A percentile compares a stretch with the other conserved stretches of the same genome.
These are phyloP conservation scores for Coleophoma cylindrospora DNA, from an alignment of 2,329 filamentous ascomycete species.

Conservation along the genomic window DNA sequence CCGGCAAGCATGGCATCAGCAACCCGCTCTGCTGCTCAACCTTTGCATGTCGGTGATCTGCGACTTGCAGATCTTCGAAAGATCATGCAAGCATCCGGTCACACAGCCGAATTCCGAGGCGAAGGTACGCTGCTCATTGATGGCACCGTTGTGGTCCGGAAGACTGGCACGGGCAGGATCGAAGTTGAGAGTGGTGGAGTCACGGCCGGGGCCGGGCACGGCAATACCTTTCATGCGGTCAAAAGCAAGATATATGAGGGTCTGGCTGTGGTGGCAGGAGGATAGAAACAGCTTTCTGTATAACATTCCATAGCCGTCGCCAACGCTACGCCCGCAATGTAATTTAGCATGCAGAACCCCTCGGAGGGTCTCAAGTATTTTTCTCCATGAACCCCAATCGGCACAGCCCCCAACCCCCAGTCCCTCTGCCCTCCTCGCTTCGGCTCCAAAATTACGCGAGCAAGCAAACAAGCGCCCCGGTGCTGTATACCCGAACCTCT, in stretches of 20 bases:
- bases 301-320: too few relatives aligned
- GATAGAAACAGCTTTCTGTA: neutral
- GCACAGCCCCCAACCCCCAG: too few relatives aligned
- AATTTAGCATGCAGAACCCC: too few relatives aligned
- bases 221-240: constrained; percentile 78
- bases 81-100: constrained; percentile 75
- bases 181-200: constrained; percentile 77
- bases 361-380: too few relatives aligned
- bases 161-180: constrained; percentile 80
- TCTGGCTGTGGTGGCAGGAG: constrained; percentile 76
- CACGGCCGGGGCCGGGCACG: constrained; percentile 35
- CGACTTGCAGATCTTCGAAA: constrained; percentile 82
- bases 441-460: too few relatives aligned
- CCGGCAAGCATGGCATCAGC: constrained; percentile 61
- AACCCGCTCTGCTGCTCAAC: constrained; percentile 72
- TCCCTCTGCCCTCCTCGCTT: too few relatives aligned
- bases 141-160: constrained; percentile 80
- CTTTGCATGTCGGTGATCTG: constrained; percentile 90
- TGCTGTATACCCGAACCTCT: too few relatives aligned
- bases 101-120: constrained; percentile 87
- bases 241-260: constrained; percentile 91
- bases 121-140: constrained; percentile 91
- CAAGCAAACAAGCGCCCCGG: too few relatives aligned
- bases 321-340: too few relatives aligned
- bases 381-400: too few relatives aligned